Percentiles rank a stretch among this genome's conserved stretches.
Evolutionary conservation across 2,329 filamentous ascomycete species (phyloP).

Genomic region (Beauveria bassiana): DNA sequence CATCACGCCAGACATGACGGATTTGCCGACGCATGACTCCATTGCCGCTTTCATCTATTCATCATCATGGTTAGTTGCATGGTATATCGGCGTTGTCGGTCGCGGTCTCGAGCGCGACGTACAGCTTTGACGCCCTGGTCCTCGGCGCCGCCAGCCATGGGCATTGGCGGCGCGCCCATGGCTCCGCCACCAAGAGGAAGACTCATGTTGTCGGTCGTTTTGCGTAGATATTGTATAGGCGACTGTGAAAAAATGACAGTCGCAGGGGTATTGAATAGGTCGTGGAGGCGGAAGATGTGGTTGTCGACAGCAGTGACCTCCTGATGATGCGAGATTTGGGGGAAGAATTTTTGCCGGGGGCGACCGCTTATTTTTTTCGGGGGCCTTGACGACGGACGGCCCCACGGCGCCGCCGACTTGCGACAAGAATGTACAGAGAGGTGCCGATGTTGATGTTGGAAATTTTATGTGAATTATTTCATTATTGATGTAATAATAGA

Average conservation of each 20-base stretch:
- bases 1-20: conserved; percentile 82
- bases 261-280: not conserved
- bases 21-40: conserved; percentile 89
- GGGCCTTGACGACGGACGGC: not conserved
- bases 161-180: conserved; percentile 14
- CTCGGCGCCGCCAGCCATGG: conserved; percentile 28
- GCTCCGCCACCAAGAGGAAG: conserved; percentile 21
- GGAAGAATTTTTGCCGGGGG: conserved; percentile 32
- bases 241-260: not conserved
- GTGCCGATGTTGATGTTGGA: too few species aligned
- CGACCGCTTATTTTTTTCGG: conserved; percentile 27
- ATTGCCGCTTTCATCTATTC: conserved; percentile 72
- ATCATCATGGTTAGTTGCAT: not conserved
- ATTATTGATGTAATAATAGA: too few species aligned
- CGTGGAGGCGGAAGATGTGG: conserved; percentile 6
- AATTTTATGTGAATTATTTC: too few species aligned
- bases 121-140: conserved; percentile 47
- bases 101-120: conserved; percentile 17
- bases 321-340: conserved; percentile 17
- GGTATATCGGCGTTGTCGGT: too few species aligned
- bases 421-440: not conserved
- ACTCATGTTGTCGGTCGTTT: conserved; percentile 27
- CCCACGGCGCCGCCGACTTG: not conserved
- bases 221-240: not conserved
- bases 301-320: conserved; percentile 14